A percentile compares a stretch with the other conserved stretches of the same genome.
These are phyloP conservation scores for Eremothecium coryli DNA, from an alignment of 1,139 yeast species.

Conservation along the genomic window DNA sequence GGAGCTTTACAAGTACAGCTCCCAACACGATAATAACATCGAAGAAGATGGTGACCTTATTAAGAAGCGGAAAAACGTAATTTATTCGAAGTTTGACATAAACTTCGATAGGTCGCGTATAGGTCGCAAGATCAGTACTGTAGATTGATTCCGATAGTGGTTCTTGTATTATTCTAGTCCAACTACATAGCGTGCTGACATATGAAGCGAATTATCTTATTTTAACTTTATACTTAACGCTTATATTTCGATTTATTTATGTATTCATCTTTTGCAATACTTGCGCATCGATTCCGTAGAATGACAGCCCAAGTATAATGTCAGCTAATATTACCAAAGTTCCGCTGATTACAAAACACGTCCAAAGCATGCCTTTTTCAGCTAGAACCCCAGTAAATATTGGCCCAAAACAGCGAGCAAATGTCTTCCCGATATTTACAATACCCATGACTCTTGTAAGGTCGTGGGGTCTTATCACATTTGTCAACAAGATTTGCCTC, in stretches of 20 bases:
- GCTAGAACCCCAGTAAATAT: constrained; percentile 69
- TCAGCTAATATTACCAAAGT: constrained; percentile 37
- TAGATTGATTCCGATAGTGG: background rate
- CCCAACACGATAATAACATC: constrained; percentile 4
- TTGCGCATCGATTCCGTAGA: constrained; percentile 27
- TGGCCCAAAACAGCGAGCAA: constrained; percentile 79
- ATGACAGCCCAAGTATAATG: constrained; percentile 25
- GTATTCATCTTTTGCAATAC: constrained; percentile 11
- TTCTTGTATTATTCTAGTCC: background rate
- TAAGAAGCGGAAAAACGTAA: constrained; percentile 22
- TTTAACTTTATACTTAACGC: background rate
- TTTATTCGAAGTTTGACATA: constrained; percentile 29
- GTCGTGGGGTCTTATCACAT: constrained; percentile 53
- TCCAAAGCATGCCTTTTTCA: constrained; percentile 38
- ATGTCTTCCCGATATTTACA: constrained; percentile 76
- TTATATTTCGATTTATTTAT: background rate
- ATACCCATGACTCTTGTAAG: constrained; percentile 73
- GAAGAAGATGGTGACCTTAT: constrained; percentile 9
- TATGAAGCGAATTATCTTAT: no score
- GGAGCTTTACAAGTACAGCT: constrained; percentile 15
- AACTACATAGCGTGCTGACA: no score
- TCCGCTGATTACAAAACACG: constrained; percentile 60
- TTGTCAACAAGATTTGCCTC: constrained; percentile 66
- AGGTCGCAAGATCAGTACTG: constrained; percentile 31
- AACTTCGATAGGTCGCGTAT: constrained; percentile 34